Conservation (phyloP, 805 yeast species). For the Saccharomycopsis sp. region DNA sequence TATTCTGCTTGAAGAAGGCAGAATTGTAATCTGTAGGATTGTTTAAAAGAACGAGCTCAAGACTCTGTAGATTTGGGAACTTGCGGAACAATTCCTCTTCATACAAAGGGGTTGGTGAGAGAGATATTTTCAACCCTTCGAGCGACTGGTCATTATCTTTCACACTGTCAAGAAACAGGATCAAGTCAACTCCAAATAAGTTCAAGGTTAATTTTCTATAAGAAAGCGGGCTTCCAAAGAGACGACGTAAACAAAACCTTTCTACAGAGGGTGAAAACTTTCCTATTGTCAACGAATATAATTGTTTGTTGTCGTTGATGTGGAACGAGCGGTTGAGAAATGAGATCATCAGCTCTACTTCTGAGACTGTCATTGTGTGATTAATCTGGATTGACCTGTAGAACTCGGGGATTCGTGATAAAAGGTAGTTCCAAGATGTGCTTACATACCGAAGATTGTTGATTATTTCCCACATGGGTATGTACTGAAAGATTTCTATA, state of each 20-base stretch:
- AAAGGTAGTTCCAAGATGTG: conserved; percentile 9
- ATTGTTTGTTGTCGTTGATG: neutral
- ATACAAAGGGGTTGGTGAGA: conserved; percentile 13
- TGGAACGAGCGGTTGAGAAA: neutral
- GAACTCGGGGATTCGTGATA: conserved; percentile 11
- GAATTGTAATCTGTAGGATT: neutral
- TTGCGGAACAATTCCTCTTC: conserved; percentile 13
- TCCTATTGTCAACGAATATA: neutral
- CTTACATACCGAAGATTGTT: conserved; percentile 6
- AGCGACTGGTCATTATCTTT: neutral
- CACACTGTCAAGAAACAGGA: conserved; percentile 11
- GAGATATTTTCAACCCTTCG: conserved; percentile 2
- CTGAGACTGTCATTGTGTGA: conserved; percentile 2
- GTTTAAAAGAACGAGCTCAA: conserved; percentile 3
- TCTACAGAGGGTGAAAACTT: neutral
- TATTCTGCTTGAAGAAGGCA: neutral
- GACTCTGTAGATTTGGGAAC: conserved; percentile 5
- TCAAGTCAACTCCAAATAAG: conserved; percentile 14
- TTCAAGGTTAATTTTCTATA: conserved; percentile 3
- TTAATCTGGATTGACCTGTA: conserved; percentile 5
- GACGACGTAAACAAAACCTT: neutral
- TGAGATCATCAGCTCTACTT: neutral
- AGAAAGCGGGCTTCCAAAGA: neutral
- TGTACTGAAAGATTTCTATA: conserved; percentile 7
- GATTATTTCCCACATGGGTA: conserved; percentile 7